These are phyloP conservation scores for Byssochlamys sp. DNA, from an alignment of 2,329 filamentous ascomycete species.

Conservation along the genomic window DNA sequence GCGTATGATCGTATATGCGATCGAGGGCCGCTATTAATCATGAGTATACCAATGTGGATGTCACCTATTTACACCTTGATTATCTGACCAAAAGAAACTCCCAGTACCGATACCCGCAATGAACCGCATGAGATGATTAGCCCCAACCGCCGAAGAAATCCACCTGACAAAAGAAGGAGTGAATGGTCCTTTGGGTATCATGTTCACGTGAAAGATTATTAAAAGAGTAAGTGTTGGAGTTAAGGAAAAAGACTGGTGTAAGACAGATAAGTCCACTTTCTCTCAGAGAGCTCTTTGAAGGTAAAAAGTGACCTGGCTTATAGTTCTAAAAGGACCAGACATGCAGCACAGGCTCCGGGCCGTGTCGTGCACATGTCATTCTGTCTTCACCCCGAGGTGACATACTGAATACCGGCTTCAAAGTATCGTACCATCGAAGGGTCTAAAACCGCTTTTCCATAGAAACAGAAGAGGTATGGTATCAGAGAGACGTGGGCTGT, in stretches of 20 bases:
- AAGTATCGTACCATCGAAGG: neutral
- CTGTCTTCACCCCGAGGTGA: neutral
- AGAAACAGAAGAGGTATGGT: neutral
- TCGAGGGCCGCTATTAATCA: no score
- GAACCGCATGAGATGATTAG: neutral
- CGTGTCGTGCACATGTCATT: neutral
- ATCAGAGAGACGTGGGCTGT: neutral
- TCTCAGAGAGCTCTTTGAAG: neutral
- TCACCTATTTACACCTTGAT: no score
- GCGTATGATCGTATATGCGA: no score
- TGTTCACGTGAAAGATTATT: neutral
- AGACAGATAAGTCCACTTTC: no score
- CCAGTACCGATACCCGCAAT: neutral
- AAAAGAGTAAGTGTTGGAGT: neutral
- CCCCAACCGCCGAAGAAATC: neutral
- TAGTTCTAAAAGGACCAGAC: neutral
- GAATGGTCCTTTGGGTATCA: neutral
- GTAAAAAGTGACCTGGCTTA: neutral
- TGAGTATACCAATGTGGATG: no score
- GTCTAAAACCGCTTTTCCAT: neutral
- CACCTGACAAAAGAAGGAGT: neutral
- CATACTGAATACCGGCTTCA: neutral
- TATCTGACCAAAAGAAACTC: neutral
- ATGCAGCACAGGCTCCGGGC: neutral
- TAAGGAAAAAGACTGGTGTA: neutral